Percentiles rank a stretch among this genome's conserved stretches.
Conservation (phyloP, 2,329 filamentous ascomycete genomes). For the Alternaria tenuissima region DNA sequence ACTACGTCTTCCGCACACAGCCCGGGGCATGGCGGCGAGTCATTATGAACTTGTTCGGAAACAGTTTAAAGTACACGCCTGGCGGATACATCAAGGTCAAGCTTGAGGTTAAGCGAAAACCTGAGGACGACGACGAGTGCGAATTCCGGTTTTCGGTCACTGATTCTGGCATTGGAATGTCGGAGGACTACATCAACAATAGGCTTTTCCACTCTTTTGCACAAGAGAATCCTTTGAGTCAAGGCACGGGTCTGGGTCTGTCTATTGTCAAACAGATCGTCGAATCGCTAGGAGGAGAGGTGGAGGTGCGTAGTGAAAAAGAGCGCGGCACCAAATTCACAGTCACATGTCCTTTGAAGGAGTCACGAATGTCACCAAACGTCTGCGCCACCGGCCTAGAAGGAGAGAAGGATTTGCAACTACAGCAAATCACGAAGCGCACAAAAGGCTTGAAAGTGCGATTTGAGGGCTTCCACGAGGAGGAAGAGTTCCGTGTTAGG, state of each 20-base stretch:
- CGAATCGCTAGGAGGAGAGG: constrained; percentile 47
- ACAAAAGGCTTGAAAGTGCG: constrained; percentile 42
- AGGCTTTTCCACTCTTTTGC: constrained; percentile 51
- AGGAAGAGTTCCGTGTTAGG: constrained; percentile 42
- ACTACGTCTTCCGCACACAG: constrained; percentile 49
- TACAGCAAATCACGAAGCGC: constrained; percentile 36
- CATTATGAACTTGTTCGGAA: constrained; percentile 53
- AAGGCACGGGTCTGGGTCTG: constrained; percentile 52
- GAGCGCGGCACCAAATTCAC: constrained; percentile 49
- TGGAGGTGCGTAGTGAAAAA: constrained; percentile 48
- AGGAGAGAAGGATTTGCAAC: constrained; percentile 32
- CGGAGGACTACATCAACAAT: constrained; percentile 49
- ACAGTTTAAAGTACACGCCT: constrained; percentile 51
- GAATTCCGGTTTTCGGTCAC: constrained; percentile 46
- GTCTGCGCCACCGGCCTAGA: constrained; percentile 33
- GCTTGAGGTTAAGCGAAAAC: constrained; percentile 40
- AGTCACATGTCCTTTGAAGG: constrained; percentile 46
- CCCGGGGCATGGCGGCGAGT: constrained; percentile 51
- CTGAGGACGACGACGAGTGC: constrained; percentile 31
- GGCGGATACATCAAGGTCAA: constrained; percentile 49
- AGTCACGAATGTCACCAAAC: constrained; percentile 41
- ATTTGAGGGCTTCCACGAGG: constrained; percentile 47
- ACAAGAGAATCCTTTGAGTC: constrained; percentile 50
- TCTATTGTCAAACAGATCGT: constrained; percentile 52
- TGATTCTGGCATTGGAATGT: constrained; percentile 54